A percentile compares a stretch with the other conserved stretches of the same genome.
Conservation (phyloP, 1,139 yeast species). For the Suzukiozyma palmioleophila region DNA sequence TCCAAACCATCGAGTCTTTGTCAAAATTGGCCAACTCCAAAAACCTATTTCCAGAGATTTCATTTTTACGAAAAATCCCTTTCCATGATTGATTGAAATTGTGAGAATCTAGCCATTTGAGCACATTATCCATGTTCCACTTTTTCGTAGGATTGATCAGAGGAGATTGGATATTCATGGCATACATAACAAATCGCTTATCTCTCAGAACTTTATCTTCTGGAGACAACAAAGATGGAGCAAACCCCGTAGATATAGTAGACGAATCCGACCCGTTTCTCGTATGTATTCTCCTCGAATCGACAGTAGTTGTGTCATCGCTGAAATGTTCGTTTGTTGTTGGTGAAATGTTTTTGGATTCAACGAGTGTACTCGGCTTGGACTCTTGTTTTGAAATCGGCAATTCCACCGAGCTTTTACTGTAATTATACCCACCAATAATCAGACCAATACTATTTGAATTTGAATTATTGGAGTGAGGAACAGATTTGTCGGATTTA, state of each 20-base stretch:
- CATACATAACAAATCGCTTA: constrained; percentile 41
- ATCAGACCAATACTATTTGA: constrained; percentile 24
- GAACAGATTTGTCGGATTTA: constrained; percentile 5
- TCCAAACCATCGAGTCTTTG: constrained; percentile 45
- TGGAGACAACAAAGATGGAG: constrained; percentile 28
- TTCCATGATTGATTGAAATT: constrained; percentile 74
- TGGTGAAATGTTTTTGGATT: not conserved
- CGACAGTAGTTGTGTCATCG: constrained; percentile 8
- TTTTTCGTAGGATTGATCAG: constrained; percentile 18
- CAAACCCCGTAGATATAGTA: constrained; percentile 28
- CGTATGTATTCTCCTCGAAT: constrained; percentile 17
- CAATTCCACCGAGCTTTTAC: constrained; percentile 18
- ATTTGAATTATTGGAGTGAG: constrained; percentile 6
- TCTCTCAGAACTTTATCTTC: constrained; percentile 27
- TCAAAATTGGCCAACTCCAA: constrained; percentile 68
- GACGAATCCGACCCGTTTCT: constrained; percentile 39
- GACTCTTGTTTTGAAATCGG: constrained; percentile 1
- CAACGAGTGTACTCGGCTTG: not conserved
- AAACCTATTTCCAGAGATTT: constrained; percentile 61
- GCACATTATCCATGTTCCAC: constrained; percentile 70
- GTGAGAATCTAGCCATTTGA: constrained; percentile 62
- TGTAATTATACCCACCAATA: constrained; percentile 27
- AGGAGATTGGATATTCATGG: constrained; percentile 36
- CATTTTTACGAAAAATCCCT: constrained; percentile 54
- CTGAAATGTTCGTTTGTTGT: not conserved